Base-by-base conservation (phyloP, 352 stramenopile species). In the Lagenidium sp. region DNA sequence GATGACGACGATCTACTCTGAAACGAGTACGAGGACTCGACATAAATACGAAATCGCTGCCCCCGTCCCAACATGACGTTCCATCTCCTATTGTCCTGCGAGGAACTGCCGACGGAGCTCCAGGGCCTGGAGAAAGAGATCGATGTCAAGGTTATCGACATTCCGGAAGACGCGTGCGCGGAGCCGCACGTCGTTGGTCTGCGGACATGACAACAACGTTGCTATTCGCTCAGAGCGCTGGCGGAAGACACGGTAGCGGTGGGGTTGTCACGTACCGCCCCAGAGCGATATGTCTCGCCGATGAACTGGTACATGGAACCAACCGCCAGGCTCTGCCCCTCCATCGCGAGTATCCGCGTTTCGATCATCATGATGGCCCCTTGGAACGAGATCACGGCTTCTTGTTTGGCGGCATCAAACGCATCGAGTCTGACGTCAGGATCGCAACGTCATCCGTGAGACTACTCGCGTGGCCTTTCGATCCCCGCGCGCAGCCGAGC, bases 301-400 rank as follows among this genome's bases (percentile, higher is more conserved):
- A 93, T 44, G 39, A 93, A 90, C 46, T 93, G 80, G 30, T 86
- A 90, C 75, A 89, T 79, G 26, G 77, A 85, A 18, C 75, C 75
- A 13, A 89, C 43, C 11, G 58, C 59, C 49, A 92, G 55, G 11
- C 73, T 66, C 19, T 66, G 47, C 4, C 34, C 53, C 23, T 69
- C 60, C 21, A 77, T 53, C 22, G 56, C 60, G 20, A 89, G 39
- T n/a, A 67, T 29, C 19, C 65, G 59, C 34, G 80, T 92, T 47
- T 88, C 75, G 24, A 92, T 55, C n/a, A 59, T 64, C 49, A 92
- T 63, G 1, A 62, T 53, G 2, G 61, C 65, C 38, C 56, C 60
- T 44, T 92, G 74, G 48, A 89, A 92, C 10, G 80, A 82, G 11
- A 89, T 44, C 19, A 44, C 36, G 28, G 72, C 74, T 4, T 71